phyloP scores from a whole-genome alignment of 2,329 filamentous ascomycete genomes.

The Penicillium sp. region DNA sequence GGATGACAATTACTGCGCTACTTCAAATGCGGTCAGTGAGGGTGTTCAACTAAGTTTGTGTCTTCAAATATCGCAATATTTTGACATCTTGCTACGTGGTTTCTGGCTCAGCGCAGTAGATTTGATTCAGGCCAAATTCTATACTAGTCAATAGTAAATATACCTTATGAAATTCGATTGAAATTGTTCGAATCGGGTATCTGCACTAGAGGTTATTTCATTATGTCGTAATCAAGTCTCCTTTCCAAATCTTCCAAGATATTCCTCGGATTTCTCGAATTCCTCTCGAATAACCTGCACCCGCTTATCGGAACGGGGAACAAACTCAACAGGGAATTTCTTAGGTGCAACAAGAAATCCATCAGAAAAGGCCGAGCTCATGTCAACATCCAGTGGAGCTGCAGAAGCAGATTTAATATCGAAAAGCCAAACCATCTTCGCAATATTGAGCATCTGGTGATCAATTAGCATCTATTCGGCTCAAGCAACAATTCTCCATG shows the following conservation, averaged over 20 bases:
- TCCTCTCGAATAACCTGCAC: neutral
- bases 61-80: too few relatives aligned
- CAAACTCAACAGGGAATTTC: neutral
- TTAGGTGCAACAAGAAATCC: conserved; percentile 3
- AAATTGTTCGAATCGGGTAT: neutral
- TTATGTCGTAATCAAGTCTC: neutral
- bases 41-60: too few relatives aligned
- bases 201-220: neutral
- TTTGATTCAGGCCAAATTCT: too few relatives aligned
- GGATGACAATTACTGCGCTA: too few relatives aligned
- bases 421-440: conserved; percentile 3
- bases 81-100: too few relatives aligned
- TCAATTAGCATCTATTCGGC: neutral
- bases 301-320: neutral
- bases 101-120: too few relatives aligned
- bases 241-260: neutral
- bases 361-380: neutral
- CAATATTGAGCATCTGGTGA: neutral
- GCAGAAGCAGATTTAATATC: neutral
- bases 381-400: neutral
- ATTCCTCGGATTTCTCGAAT: neutral
- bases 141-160: too few relatives aligned
- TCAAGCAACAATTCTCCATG: fast-evolving
- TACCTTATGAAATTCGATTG: too few relatives aligned
- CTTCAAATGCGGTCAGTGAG: too few relatives aligned